Evolutionary conservation across 306 rosid species (phyloP), one percentile per base, ranked within the genome.

Genomic region (Lagenaria siceraria): DNA sequence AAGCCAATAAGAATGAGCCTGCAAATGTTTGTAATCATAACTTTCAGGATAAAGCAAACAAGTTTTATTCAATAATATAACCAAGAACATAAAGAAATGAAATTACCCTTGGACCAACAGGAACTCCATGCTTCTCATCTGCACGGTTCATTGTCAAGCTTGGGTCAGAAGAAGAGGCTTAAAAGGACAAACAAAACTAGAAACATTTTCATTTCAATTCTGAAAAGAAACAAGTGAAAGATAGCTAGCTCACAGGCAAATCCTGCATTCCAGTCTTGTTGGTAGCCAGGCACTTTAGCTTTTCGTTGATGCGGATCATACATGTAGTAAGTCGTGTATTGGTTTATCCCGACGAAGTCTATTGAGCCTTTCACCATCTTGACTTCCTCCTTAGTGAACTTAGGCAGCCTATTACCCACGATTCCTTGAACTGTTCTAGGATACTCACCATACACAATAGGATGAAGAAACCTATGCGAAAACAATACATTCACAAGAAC

Each of bases 1-100:
- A 38, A 95, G 95, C 98, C 98, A 95, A 69, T 58, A 80, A 27
- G 97, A 92, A 82, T 92, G 0, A 66, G 91, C 98, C 97, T 94
- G 85, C 40, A 82, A 78, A 80, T 27, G 13, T 74, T 53, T 33
- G 49, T 80, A 35, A 58, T 25, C 52, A 25, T 24, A 49, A 22
- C 1, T 14, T 33, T 75, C 38, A 75, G 33, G n/a, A 35, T 14
- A 8, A 36, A 33, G 15, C 24, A 75, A 0, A 74, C 18, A 53
- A 15, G 3, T 35, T 31, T 75, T 35, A 12, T 42, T 33, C 33
- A 35, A 3, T 25, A 49, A 29, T 48, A 19, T 73, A 31, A 48
- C 43, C 2, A 49, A 14, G 24, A 52, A 73, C 43, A 48, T 4
- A 19, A 24, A 31, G 77, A 51, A 19, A 1, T 40, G 55, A n/a